Percentiles rank a stretch among this genome's conserved stretches.
These are phyloP conservation scores for Salvia rosmarinus DNA, from an alignment of 257 asterid species.

Conservation along the genomic window DNA sequence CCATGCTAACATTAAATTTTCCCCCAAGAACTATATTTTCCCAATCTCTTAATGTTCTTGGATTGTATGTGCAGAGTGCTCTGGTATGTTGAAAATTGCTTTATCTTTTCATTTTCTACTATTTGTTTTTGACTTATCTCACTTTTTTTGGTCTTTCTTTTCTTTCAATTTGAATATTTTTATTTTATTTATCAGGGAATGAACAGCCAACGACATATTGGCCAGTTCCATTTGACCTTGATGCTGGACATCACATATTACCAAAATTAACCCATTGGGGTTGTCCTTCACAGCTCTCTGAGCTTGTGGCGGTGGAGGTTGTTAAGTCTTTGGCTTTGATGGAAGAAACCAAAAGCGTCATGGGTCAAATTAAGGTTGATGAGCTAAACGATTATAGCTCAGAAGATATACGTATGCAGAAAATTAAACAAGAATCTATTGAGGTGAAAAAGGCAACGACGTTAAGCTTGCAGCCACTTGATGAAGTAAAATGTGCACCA, in stretches of 20 bases:
- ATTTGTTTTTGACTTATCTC: not conserved
- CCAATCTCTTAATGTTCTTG: not conserved
- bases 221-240: conserved; percentile 76
- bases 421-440: conserved; percentile 43
- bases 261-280: conserved; percentile 70
- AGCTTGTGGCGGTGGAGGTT: conserved; percentile 78
- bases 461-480: conserved; percentile 58
- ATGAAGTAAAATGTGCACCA: conserved; percentile 49
- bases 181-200: conserved; percentile 51
- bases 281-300: conserved; percentile 75
- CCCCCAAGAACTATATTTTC: not conserved
- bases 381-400: conserved; percentile 33
- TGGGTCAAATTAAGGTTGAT: conserved; percentile 43
- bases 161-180: conserved; percentile 7
- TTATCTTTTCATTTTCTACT: conserved; percentile 19
- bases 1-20: not conserved
- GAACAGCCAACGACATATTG: conserved; percentile 43
- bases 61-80: conserved; percentile 17
- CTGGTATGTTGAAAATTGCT: not conserved
- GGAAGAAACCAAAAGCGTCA: conserved; percentile 48
- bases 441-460: conserved; percentile 68
- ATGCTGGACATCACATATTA: conserved; percentile 75
- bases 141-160: conserved; percentile 22
- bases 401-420: conserved; percentile 27
- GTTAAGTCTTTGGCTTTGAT: conserved; percentile 54